Evolutionary conservation across 768 basidiomycete species (phyloP).

Genomic region (Pleurotus djamor): DNA sequence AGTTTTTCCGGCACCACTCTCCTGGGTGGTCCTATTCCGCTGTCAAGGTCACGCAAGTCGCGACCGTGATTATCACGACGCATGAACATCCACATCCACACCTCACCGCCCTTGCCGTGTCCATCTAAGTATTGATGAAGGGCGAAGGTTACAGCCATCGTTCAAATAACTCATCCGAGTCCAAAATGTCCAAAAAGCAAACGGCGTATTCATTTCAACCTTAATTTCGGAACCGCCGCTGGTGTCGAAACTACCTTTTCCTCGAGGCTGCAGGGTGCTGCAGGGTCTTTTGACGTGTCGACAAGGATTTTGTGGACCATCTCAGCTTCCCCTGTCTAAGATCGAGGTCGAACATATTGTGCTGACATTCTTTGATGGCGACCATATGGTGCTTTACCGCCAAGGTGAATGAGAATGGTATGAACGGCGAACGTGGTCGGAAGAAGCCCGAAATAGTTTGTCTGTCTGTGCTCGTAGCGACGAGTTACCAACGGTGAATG

Average conservation of each 20-base stretch:
- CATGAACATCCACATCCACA: background rate
- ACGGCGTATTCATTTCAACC: too few relatives aligned
- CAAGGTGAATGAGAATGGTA: background rate
- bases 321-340: background rate
- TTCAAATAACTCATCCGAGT: background rate
- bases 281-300: background rate
- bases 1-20: background rate
- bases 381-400: background rate
- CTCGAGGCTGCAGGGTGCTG: background rate
- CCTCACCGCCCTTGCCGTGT: background rate
- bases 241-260: constrained; percentile 3
- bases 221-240: background rate
- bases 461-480: background rate
- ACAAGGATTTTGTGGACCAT: too few relatives aligned
- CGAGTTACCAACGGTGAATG: background rate
- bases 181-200: too few relatives aligned
- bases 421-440: background rate
- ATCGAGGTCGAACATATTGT: background rate
- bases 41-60: too few relatives aligned
- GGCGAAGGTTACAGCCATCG: background rate
- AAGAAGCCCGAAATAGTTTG: background rate
- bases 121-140: background rate
- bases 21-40: too few relatives aligned
- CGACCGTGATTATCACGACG: background rate
- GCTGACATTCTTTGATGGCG: background rate